Base-by-base conservation (phyloP, 176 grass and related monocot species). In the Carex pumila region DNA sequence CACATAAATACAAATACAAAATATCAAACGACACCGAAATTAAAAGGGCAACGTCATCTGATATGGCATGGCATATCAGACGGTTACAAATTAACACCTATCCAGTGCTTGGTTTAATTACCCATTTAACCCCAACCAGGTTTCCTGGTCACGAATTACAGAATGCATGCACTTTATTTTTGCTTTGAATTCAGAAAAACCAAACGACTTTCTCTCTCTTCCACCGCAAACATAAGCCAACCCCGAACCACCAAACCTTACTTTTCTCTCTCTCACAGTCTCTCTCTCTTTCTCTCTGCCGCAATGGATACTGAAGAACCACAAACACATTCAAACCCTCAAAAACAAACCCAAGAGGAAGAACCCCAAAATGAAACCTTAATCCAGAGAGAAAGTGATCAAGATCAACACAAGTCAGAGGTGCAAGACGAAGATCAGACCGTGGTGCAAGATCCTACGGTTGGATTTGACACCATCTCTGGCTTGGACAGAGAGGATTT, bases 401-500 rank as follows among this genome's bases (percentile, higher is more conserved):
- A 2, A 21, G 22, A 82, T 14, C 79, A 81, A 31, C 36, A 34
- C 18, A 14, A 81, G 57, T 15, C 15, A 2, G 11, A 50, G 59
- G 19, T 47, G 29, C 22, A 58, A 15, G 21, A 12, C 29, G 49
- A 78, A 55, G 56, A 61, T 81, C 31, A 56, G 0, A 41, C 29
- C 34, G 6, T 12, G 11, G 39, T 31, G 19, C 80, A 66, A 65
- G 12, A 81, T 63, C 79, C 36, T 32, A 66, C 39, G 41, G 32
- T 29, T 41, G 61, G 80, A 67, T 82, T 82, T 29, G 77, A 36
- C 10, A 1, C 54, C 29, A 61, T 80, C 12, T 18, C 10, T 1
- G 84, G 81, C 5, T 84, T 84, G 22, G 87, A 85, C 64, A 90
- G 37, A 12, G 89, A 93, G 5, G 95, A 93, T 50, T 88, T 98